Conservation (phyloP, 75 land plant genomes). For the Adiantum capillusveneris region DNA sequence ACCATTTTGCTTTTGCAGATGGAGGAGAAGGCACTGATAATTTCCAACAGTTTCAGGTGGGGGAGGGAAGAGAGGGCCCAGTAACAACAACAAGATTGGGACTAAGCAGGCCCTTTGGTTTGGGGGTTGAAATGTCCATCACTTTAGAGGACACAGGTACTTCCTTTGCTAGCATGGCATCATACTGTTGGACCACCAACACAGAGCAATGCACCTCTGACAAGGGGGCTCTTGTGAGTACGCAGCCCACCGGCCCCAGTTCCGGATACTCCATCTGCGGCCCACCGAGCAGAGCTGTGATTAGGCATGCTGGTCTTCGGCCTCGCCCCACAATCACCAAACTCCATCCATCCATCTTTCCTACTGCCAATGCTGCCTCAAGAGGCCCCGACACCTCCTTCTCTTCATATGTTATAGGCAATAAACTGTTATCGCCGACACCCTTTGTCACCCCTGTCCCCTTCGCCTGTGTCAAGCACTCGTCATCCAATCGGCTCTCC, state of each 20-base stretch:
- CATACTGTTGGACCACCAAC: conserved; percentile 47
- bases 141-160: no score
- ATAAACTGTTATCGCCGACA: no score
- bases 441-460: conserved; percentile 11
- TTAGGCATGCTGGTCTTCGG: conserved; percentile 7
- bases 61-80: no score
- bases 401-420: conserved; percentile 26
- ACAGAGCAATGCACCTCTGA: conserved; percentile 26
- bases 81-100: no score
- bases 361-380: conserved; percentile 20
- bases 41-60: no score
- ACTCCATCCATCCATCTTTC: conserved; percentile 18
- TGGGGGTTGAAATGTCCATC: no score
- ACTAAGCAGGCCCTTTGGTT: no score
- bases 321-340: conserved; percentile 60
- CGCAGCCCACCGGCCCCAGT: conserved; percentile 55
- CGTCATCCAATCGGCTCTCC: conserved; percentile 7
- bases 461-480: not conserved
- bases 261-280: conserved; percentile 42
- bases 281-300: conserved; percentile 20
- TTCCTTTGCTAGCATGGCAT: conserved; percentile 9
- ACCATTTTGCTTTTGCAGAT: no score
- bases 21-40: no score
- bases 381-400: conserved; percentile 11
- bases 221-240: conserved; percentile 15